These are phyloP conservation scores for Boletus rex-veris DNA, from an alignment of 768 basidiomycete genomes.

Conservation along the genomic window DNA sequence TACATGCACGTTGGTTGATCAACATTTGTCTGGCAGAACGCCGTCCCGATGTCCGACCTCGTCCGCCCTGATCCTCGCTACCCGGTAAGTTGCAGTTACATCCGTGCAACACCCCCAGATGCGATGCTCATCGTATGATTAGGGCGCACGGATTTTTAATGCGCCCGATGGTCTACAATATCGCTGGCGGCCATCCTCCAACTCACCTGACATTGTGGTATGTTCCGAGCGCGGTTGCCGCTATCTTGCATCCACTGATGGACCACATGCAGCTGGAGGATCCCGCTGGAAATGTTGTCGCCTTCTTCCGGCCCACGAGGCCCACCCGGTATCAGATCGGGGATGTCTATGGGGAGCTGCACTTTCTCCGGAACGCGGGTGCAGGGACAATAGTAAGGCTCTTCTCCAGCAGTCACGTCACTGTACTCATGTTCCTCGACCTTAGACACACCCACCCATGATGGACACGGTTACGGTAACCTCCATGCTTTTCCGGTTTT, in stretches of 20 bases:
- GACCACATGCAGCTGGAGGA: constrained; percentile 60
- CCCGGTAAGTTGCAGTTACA: constrained; percentile 43
- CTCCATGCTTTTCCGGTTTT: constrained; percentile 82
- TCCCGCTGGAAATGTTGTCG: constrained; percentile 62
- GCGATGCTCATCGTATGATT: constrained; percentile 16
- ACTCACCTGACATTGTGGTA: constrained; percentile 58
- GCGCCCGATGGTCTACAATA: constrained; percentile 81
- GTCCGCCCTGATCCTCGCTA: constrained; percentile 64
- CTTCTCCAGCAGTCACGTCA: constrained; percentile 19
- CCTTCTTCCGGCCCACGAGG: constrained; percentile 75
- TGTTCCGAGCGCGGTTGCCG: constrained; percentile 24
- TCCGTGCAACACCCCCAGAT: constrained; percentile 8
- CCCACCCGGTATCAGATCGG: constrained; percentile 81
- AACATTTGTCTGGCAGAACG: constrained; percentile 48
- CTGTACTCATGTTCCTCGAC: constrained; percentile 21
- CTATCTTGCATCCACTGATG: constrained; percentile 4
- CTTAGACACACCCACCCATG: constrained; percentile 80
- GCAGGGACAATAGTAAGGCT: constrained; percentile 71
- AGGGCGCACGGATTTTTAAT: constrained; percentile 70
- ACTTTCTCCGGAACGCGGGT: constrained; percentile 76
- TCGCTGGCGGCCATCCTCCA: constrained; percentile 71
- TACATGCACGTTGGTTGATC: constrained; percentile 22
- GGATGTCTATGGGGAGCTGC: constrained; percentile 83
- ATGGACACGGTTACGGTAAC: constrained; percentile 88
- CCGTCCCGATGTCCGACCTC: constrained; percentile 78